Percentiles rank a stretch among this genome's conserved stretches.
Conservation (phyloP, 805 yeast genomes). For the Cyberlindnera japonica region DNA sequence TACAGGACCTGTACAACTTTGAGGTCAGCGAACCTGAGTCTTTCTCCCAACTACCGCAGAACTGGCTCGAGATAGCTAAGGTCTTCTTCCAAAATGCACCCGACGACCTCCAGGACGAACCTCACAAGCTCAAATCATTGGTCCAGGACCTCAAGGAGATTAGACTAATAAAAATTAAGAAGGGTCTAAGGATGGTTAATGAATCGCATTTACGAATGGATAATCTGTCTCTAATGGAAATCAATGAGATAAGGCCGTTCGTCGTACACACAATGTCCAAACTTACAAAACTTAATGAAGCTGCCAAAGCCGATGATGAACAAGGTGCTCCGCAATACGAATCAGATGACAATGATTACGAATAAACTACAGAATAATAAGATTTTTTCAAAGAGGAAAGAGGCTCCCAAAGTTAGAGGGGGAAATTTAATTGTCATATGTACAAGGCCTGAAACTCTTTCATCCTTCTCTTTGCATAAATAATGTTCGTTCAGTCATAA, state of each 20-base stretch:
- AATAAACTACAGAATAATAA: neutral
- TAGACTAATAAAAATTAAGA: constrained; percentile 73
- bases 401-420: too few relatives aligned
- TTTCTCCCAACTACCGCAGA: constrained; percentile 75
- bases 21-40: constrained; percentile 55
- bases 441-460: neutral
- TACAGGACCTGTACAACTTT: constrained; percentile 58
- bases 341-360: constrained; percentile 4
- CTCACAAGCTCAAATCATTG: constrained; percentile 63
- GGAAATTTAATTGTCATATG: too few relatives aligned
- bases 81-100: constrained; percentile 61
- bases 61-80: constrained; percentile 83
- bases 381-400: neutral
- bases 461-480: neutral
- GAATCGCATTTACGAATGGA: constrained; percentile 81
- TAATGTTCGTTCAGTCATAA: constrained; percentile 7
- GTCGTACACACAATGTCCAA: constrained; percentile 78
- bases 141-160: constrained; percentile 85
- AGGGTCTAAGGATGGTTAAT: constrained; percentile 74
- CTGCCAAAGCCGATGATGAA: constrained; percentile 17
- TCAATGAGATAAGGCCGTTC: constrained; percentile 85
- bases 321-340: constrained; percentile 15
- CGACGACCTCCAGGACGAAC: constrained; percentile 75
- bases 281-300: constrained; percentile 52
- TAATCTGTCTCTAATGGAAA: constrained; percentile 77